Base-by-base conservation (phyloP, 2,329 filamentous ascomycete species). In the Monosporascus sp. region DNA sequence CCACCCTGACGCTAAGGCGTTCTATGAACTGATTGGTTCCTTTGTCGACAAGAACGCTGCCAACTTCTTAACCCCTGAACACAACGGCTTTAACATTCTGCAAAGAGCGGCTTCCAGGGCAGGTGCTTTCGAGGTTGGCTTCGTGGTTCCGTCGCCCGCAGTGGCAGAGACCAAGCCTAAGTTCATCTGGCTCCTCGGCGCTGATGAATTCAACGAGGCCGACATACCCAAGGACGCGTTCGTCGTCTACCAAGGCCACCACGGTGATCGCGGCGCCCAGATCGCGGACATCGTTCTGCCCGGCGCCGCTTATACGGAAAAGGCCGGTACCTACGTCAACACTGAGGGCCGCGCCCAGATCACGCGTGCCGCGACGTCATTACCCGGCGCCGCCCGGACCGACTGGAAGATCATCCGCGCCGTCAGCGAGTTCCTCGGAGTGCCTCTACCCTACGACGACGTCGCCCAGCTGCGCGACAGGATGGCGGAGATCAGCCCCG, bases 361-460 rank as follows among this genome's bases (percentile, higher is more conserved):
- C 78, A 94, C 89, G 51, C 89, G 94, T 60, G 87, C 90, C 48
- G 94, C 94, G 31, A 95, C 91, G 38, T 89, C 88, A 46, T 80
- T 96, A 60, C 90, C 91, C 24, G 94, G 94, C 55, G 94, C 91
- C 51, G 85, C 93, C 53, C 85, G 94, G 68, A 93, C 94, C 59
- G 94, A 99, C 76, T 99, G 94, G 94, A 99, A 97, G 84, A 97
- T 99, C 67, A 86, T 99, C 63, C 90, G 94, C 60, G 94, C 94
- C 18, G 85, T 82, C 53, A 94, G 89, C 67, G 94, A 97, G 74
- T 97, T 96, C 76, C 80, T 99, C 17, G 90, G 89, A 56, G 85
- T 79, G 28, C 87, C 92, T 60, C 82, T 99, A 51, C 89, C 91
- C 22, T 99, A 97, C 68, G 93, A 99, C 65, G 91, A 97, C 68